phyloP scores from a whole-genome alignment of 1,284 basidiomycete species.

The Puccinia hordei region DNA sequence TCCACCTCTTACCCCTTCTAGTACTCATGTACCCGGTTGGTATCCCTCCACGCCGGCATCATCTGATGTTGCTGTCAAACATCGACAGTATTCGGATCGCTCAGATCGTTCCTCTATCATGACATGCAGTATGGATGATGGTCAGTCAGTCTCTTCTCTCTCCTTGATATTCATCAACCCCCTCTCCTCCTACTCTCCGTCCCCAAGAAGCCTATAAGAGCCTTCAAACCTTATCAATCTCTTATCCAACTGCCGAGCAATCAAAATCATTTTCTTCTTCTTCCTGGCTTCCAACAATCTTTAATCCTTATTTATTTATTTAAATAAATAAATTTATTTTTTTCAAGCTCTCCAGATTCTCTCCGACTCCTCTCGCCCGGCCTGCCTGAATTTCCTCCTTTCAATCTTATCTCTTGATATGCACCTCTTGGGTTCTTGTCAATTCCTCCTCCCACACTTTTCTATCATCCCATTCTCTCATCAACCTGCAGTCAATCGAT shows the following conservation, averaged over 20 bases:
- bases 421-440: neutral
- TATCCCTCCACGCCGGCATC: conserved; percentile 20
- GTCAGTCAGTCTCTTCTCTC: conserved; percentile 5
- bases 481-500: neutral
- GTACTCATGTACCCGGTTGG: conserved; percentile 3
- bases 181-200: neutral
- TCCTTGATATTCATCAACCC: too few species aligned
- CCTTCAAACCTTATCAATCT: neutral
- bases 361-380: neutral
- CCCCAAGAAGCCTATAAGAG: neutral
- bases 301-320: neutral
- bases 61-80: neutral
- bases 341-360: neutral
- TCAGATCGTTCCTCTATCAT: conserved; percentile 6
- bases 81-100: neutral
- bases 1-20: neutral
- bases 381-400: neutral
- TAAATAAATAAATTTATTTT: neutral
- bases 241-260: neutral
- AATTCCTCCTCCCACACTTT: neutral
- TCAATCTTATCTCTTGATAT: neutral
- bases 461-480: conserved; percentile 5
- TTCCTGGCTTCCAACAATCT: too few species aligned
- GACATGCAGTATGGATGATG: conserved; percentile 18
- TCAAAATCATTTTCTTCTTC: too few species aligned